Evolutionary conservation across 345 rosid species (phyloP).

Genomic region (Firmiana major): DNA sequence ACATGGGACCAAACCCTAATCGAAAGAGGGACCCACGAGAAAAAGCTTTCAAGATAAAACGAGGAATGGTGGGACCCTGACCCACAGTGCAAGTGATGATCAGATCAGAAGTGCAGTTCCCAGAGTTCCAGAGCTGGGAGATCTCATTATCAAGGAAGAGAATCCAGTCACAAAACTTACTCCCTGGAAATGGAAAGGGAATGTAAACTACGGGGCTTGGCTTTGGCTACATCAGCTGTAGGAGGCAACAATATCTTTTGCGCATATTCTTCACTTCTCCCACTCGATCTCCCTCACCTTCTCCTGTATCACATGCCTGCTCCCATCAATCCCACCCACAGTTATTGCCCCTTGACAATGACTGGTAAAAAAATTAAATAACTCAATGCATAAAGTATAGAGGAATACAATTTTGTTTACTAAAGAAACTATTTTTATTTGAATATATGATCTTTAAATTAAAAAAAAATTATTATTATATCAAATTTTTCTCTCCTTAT

Average conservation of each 20-base stretch:
- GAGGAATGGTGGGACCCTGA: slow-evolving; percentile 17
- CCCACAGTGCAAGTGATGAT: slow-evolving; percentile 1
- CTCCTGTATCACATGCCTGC: slow-evolving; percentile 19
- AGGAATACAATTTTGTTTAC: no score
- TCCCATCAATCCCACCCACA: slow-evolving; percentile 18
- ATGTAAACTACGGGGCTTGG: background rate
- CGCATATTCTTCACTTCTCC: slow-evolving; percentile 4
- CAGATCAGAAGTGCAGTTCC: background rate
- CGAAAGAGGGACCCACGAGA: slow-evolving; percentile 12
- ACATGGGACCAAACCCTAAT: slow-evolving; percentile 9
- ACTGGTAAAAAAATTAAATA: no score
- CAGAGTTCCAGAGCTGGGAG: background rate
- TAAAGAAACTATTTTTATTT: no score
- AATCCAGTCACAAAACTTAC: background rate
- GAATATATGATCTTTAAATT: no score
- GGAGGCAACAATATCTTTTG: slow-evolving; percentile 22
- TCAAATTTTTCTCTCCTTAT: no score
- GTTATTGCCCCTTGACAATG: slow-evolving; percentile 20
- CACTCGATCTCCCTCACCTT: background rate
- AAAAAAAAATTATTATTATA: no score
- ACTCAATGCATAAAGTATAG: no score
- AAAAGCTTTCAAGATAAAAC: background rate
- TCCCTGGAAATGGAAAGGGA: background rate
- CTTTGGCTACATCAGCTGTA: background rate
- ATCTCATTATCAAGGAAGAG: slow-evolving; percentile 11